Conservation (phyloP, 2,329 filamentous ascomycete genomes). For the Penicillium sp. region DNA sequence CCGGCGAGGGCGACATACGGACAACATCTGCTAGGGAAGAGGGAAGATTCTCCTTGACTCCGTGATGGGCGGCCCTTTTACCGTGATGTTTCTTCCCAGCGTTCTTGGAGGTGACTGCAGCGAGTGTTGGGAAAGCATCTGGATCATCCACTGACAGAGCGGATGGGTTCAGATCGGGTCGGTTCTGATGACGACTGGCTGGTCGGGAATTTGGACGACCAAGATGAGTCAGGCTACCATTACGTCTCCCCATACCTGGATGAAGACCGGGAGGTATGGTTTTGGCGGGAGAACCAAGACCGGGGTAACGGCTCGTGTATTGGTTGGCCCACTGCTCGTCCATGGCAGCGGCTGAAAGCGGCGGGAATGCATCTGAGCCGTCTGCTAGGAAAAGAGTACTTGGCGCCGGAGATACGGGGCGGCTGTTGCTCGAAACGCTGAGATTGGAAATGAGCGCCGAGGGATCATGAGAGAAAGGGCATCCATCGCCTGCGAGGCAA, state of each 20-base stretch:
- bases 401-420: slow-evolving; percentile 53
- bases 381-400: slow-evolving; percentile 67
- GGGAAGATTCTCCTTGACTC: slow-evolving; percentile 62
- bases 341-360: slow-evolving; percentile 56
- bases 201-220: slow-evolving; percentile 74
- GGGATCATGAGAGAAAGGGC: slow-evolving; percentile 95
- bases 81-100: slow-evolving; percentile 83
- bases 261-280: slow-evolving; percentile 24
- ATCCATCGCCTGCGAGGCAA: slow-evolving; percentile 86
- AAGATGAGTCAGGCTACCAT: slow-evolving; percentile 47
- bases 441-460: slow-evolving; percentile 78
- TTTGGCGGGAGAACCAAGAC: slow-evolving; percentile 45
- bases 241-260: slow-evolving; percentile 29
- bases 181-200: slow-evolving; percentile 70
- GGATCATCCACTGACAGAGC: slow-evolving; percentile 84
- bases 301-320: slow-evolving; percentile 38
- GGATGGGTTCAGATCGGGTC: slow-evolving; percentile 52
- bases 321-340: slow-evolving; percentile 55
- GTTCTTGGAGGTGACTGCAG: slow-evolving; percentile 66
- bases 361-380: slow-evolving; percentile 79
- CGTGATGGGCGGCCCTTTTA: slow-evolving; percentile 72
- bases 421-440: slow-evolving; percentile 54
- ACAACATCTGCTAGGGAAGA: slow-evolving; percentile 89
- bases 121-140: slow-evolving; percentile 87
- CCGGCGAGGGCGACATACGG: slow-evolving; percentile 87